Base-by-base conservation (phyloP, 331 rosid genomes). In the Dryas integrifolia region DNA sequence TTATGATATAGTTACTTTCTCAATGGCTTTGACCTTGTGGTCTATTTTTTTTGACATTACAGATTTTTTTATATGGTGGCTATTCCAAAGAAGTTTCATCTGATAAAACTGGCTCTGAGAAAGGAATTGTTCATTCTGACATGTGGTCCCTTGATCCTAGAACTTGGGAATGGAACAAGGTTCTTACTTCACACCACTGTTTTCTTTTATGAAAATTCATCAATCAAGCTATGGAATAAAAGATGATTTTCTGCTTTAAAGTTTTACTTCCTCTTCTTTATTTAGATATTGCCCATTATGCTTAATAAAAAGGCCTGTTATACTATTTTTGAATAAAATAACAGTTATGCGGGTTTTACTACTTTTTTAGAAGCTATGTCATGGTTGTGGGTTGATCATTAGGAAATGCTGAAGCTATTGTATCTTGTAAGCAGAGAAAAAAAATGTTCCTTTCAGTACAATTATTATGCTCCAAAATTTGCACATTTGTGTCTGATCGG, bases 161-260 rank as follows among this genome's bases (percentile, higher is more conserved):
- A 86, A 88, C 96, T 55, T 94, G 97, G 98, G 97, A 94, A 86
- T 94, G 98, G 98, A 94, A 82, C 76, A 91, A 94, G 98, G 98
- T 94, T 75, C 52, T 26, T 43, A 52, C 61, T 77, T 43, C 5
- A 40, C 2, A n/a, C 64, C 56, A 13, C 45, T 24, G 45, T 58
- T 43, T 44, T 57, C 56, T 24, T 8, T 70, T 71, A 1, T 9
- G 45, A 55, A 43, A 21, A 4, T 41, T 13, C 51, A 9, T 68
- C 43, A 51, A 16, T 52, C 15, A n/a, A 39, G 3, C 48, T 51
- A 38, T 5, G n/a, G 73, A 51, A 69, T 16, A n/a, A 16, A 7
- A 52, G 18, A 39, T 69, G 39, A 52, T 5, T 58, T 10, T 72
- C 38, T 48, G 46, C n/a, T 64, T 26, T 46, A 39, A 45, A 15